Percentiles rank a stretch among this genome's conserved stretches.
Evolutionary conservation across 106 monocot genomes (phyloP).

Genomic region (Allium sativum): DNA sequence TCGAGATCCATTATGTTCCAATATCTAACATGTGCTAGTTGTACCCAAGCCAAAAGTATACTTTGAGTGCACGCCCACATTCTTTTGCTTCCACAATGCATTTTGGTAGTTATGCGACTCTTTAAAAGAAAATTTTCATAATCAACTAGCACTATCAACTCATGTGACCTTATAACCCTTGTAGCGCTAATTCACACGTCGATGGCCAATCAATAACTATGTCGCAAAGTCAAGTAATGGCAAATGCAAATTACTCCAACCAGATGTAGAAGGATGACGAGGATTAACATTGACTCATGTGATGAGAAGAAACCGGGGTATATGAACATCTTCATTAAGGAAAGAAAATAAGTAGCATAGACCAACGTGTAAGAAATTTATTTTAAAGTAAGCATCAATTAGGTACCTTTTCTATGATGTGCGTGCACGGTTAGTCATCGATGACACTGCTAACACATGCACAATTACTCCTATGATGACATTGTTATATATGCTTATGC

Average conservation of each 20-base stretch:
- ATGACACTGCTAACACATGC: no score
- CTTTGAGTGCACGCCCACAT: constrained; percentile 16
- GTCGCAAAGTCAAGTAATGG: constrained; percentile 16
- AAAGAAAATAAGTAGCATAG: constrained; percentile 34
- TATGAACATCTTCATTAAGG: constrained; percentile 66
- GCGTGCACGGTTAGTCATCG: no score
- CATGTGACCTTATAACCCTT: constrained; percentile 20
- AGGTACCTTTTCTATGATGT: no score
- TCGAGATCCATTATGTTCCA: constrained; percentile 6
- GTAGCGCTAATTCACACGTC: constrained; percentile 13
- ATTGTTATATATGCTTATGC: no score
- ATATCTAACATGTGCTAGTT: no score
- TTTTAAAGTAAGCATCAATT: no score
- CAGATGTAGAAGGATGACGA: constrained; percentile 26
- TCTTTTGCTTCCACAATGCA: neutral
- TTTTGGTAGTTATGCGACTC: neutral
- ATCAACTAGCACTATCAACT: constrained; percentile 25
- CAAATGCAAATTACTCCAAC: constrained; percentile 22
- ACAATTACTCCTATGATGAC: no score
- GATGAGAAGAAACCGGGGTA: constrained; percentile 73
- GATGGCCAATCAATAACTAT: constrained; percentile 13
- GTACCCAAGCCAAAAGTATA: no score
- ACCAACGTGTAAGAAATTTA: no score
- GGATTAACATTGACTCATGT: constrained; percentile 20
- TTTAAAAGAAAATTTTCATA: constrained; percentile 2